These are phyloP conservation scores for Handroanthus guayacan DNA, from an alignment of 257 asterid genomes.

Conservation along the genomic window DNA sequence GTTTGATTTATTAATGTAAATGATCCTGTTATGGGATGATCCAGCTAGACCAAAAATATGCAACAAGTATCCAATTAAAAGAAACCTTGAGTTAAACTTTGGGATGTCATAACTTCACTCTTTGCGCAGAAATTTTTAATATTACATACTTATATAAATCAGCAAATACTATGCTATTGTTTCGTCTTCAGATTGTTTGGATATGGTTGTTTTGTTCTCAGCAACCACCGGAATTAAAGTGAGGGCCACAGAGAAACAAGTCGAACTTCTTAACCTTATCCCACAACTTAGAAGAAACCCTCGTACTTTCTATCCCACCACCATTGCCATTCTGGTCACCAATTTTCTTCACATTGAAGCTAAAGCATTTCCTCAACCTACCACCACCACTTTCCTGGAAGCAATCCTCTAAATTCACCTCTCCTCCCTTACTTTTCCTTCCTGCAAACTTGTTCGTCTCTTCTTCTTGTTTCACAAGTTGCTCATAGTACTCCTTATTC, in stretches of 20 bases:
- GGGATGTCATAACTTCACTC: slow-evolving; percentile 16
- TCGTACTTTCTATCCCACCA: slow-evolving; percentile 39
- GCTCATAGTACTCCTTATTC: slow-evolving; percentile 83
- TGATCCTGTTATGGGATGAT: not conserved
- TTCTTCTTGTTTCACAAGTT: slow-evolving; percentile 63
- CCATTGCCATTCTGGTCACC: slow-evolving; percentile 38
- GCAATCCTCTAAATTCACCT: slow-evolving; percentile 61
- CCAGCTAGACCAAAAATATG: not conserved
- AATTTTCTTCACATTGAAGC: slow-evolving; percentile 46
- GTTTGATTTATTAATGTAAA: not conserved
- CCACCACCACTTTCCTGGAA: slow-evolving; percentile 47
- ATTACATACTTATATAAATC: slow-evolving; percentile 33
- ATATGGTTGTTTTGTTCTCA: slow-evolving; percentile 24
- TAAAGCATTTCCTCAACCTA: slow-evolving; percentile 40
- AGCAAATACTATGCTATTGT: slow-evolving; percentile 29
- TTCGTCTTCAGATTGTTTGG: slow-evolving; percentile 31
- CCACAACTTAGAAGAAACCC: slow-evolving; percentile 64
- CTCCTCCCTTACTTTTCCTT: slow-evolving; percentile 42
- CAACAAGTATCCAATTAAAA: not conserved
- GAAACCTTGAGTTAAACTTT: not conserved
- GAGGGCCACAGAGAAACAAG: slow-evolving; percentile 67
- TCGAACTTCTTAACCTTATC: slow-evolving; percentile 78
- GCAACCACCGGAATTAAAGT: slow-evolving; percentile 45
- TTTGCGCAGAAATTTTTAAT: slow-evolving; percentile 29
- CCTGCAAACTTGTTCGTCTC: slow-evolving; percentile 38